These are phyloP conservation scores for Monosporascus sp. DNA, from an alignment of 2,329 filamentous ascomycete genomes.

Conservation along the genomic window DNA sequence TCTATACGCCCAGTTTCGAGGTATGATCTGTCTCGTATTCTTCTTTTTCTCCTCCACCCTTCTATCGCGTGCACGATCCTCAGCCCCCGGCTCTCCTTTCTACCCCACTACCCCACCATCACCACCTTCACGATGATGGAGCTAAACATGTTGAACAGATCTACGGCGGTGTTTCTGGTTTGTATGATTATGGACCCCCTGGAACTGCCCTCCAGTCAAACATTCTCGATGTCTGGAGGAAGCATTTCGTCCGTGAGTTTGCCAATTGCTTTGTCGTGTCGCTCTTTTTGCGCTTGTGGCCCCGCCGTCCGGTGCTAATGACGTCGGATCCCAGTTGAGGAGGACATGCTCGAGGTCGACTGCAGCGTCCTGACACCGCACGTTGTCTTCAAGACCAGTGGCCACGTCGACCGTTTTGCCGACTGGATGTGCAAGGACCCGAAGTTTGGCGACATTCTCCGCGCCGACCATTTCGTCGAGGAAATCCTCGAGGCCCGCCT, in stretches of 20 bases:
- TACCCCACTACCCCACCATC: neutral
- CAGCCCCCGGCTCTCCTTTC: neutral
- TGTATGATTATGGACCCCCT: constrained; percentile 91
- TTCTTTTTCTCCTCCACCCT: too few relatives aligned
- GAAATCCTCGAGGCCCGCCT: constrained; percentile 83
- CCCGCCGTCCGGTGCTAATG: constrained; percentile 63
- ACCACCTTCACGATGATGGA: neutral
- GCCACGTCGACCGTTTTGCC: constrained; percentile 96
- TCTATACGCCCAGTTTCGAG: constrained; percentile 94
- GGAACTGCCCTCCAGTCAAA: constrained; percentile 83
- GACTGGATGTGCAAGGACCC: constrained; percentile 99
- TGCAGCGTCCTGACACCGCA: constrained; percentile 91
- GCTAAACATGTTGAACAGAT: constrained; percentile 40
- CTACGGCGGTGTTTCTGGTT: constrained; percentile 81
- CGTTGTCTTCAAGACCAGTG: constrained; percentile 89
- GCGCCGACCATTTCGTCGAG: constrained; percentile 94
- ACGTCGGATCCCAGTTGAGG: constrained; percentile 49
- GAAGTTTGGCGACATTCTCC: constrained; percentile 93
- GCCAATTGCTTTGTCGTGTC: constrained; percentile 60
- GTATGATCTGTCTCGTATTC: constrained; percentile 1
- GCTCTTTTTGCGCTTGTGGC: constrained; percentile 19
- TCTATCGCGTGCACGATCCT: neutral
- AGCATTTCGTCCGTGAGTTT: constrained; percentile 69
- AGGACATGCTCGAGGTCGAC: constrained; percentile 94
- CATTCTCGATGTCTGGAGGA: constrained; percentile 84